Evolutionary conservation across 208 protist species (phyloP).

Genomic region (Trypanosoma avium): DNA sequence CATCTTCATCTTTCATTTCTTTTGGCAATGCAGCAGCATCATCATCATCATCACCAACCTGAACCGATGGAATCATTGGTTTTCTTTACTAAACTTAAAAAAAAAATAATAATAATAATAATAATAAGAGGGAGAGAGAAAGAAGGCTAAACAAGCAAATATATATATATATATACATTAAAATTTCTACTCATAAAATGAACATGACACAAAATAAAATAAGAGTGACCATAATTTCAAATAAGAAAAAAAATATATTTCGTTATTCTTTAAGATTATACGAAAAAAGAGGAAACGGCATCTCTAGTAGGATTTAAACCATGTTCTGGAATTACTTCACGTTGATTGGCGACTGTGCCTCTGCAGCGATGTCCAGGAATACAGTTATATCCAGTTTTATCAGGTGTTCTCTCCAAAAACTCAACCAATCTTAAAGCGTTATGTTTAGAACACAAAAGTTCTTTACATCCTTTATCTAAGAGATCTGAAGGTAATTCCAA

Average conservation of each 20-base stretch:
- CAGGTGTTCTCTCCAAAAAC: slow-evolving; percentile 71
- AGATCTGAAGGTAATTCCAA: slow-evolving; percentile 62
- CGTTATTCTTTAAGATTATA: no score
- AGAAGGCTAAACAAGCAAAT: no score
- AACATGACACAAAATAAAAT: slow-evolving; percentile 6
- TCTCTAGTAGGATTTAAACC: slow-evolving; percentile 30
- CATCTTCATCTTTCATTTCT: slow-evolving; percentile 12
- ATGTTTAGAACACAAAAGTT: slow-evolving; percentile 79
- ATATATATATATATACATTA: no score
- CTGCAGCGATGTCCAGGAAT: slow-evolving; percentile 65
- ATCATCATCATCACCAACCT: not conserved
- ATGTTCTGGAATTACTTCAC: slow-evolving; percentile 13
- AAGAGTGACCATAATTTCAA: not conserved
- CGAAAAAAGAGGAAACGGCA: slow-evolving; percentile 81
- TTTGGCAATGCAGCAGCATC: not conserved
- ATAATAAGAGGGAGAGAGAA: no score
- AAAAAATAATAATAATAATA: no score
- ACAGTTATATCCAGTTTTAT: slow-evolving; percentile 71
- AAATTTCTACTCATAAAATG: not conserved
- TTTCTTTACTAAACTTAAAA: not conserved
- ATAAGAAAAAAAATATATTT: no score
- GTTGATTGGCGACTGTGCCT: slow-evolving; percentile 25
- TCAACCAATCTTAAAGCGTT: slow-evolving; percentile 65
- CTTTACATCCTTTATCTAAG: slow-evolving; percentile 41
- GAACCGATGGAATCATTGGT: not conserved